Base-by-base conservation (phyloP, 805 yeast genomes). In the Sungouiella thailandica region DNA sequence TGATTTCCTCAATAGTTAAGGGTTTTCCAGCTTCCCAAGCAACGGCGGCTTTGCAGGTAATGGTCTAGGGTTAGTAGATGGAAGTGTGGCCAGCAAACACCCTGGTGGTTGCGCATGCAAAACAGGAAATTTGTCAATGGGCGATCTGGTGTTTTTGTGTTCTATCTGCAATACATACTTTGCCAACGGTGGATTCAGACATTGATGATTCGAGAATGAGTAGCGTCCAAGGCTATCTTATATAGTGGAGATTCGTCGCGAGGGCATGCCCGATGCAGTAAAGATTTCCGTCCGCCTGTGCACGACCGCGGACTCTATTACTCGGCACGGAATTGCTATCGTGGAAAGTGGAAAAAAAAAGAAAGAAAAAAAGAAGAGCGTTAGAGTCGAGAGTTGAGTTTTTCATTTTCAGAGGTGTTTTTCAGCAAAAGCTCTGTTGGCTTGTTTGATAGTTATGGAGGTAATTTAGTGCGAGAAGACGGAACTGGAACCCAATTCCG, bases 21-120 rank as follows among this genome's bases (percentile, higher is more conserved):
- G 86, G 86, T 58, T 83, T 78, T 29, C 81, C 86, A 18, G 97
- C 93, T 58, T 83, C 95, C 90, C 97, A 90, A 47, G 97, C 96
- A 52, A 93, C 86, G 31, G 98, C 99, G 39, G 99, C 98, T 57
- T 78, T 74, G 70, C 97, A 93, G 29, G 78, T 77, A 55, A 89
- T 88, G 43, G 77, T 68, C 74, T 69, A 29, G 28, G 23, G 49
- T 42, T 39, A 42, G 41, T 36, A 22, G 6, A 17, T 10, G 9
- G 22, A 6, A 4, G 14, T 17, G n/a, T n/a, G n/a, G n/a, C n/a
- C n/a, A 12, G 12, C 2, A 23, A 25, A 11, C 16, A 15, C 12
- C 15, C 20, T 28, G 25, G 7, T 15, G 28, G 22, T 6, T 9
- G n/a, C n/a, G n/a, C n/a, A n/a, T n/a, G n/a, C n/a, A n/a, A n/a